phyloP scores from a whole-genome alignment of 306 rosid genomes.

The Casuarina equisetifolia region DNA sequence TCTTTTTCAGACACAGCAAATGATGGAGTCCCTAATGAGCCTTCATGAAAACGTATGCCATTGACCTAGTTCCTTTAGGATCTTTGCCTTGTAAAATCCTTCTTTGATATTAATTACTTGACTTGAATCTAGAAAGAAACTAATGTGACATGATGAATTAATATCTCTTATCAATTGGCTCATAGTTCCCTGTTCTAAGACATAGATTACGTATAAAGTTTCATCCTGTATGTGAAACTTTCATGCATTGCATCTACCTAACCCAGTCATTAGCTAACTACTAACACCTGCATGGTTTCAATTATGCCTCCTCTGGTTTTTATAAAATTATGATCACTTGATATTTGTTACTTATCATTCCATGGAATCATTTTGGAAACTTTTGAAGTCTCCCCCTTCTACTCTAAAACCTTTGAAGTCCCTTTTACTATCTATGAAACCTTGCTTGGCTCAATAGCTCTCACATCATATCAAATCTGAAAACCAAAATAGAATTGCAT shows the following conservation, averaged over 20 bases:
- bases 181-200: background rate
- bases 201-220: background rate
- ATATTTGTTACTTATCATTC: background rate
- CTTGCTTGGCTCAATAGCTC: background rate
- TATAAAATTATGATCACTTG: background rate
- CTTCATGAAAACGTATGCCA: constrained; percentile 18
- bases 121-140: background rate
- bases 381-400: background rate
- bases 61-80: background rate
- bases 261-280: background rate
- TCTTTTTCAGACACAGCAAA: constrained; percentile 21
- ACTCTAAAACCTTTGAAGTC: background rate
- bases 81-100: background rate
- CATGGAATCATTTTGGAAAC: background rate
- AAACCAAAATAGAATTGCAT: background rate
- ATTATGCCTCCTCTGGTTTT: background rate
- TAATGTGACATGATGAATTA: background rate
- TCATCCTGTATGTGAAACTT: background rate
- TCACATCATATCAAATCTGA: background rate
- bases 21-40: constrained; percentile 14
- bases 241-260: background rate
- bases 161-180: background rate
- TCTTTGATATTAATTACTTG: background rate
- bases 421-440: background rate
- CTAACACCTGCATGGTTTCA: background rate